These are phyloP conservation scores for Themeda triandra DNA, from an alignment of 176 grass and related monocot genomes.

Conservation along the genomic window DNA sequence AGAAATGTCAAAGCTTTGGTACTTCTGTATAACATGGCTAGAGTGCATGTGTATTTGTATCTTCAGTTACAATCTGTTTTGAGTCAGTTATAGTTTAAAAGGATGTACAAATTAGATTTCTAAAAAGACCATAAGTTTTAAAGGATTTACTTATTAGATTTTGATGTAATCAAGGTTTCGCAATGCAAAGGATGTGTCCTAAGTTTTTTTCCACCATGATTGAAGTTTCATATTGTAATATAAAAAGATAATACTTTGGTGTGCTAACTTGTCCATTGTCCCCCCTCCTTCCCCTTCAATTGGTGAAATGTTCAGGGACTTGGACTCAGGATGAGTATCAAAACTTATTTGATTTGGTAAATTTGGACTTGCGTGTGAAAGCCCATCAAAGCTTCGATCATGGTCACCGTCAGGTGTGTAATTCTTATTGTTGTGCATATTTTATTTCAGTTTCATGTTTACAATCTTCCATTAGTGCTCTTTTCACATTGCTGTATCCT, in stretches of 20 bases:
- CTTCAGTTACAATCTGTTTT: neutral
- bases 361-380: slow-evolving; percentile 71
- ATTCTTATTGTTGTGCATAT: slow-evolving; percentile 18
- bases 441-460: slow-evolving; percentile 12
- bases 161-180: neutral
- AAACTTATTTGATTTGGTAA: slow-evolving; percentile 80
- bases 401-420: slow-evolving; percentile 49
- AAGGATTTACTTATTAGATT: neutral
- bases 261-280: slow-evolving; percentile 19
- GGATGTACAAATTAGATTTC: neutral
- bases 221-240: neutral
- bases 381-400: slow-evolving; percentile 19
- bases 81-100: neutral
- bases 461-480: neutral
- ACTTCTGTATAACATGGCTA: neutral
- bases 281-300: neutral
- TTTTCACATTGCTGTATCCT: slow-evolving; percentile 14
- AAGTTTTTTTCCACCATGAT: neutral
- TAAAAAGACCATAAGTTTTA: neutral
- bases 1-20: neutral
- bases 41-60: neutral
- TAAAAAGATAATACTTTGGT: neutral
- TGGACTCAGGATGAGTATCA: slow-evolving; percentile 83
- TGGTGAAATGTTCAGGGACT: slow-evolving; percentile 35
- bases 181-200: neutral